Conservation (phyloP, 2,329 filamentous ascomycete species). For the Incumbomyces delicatus region DNA sequence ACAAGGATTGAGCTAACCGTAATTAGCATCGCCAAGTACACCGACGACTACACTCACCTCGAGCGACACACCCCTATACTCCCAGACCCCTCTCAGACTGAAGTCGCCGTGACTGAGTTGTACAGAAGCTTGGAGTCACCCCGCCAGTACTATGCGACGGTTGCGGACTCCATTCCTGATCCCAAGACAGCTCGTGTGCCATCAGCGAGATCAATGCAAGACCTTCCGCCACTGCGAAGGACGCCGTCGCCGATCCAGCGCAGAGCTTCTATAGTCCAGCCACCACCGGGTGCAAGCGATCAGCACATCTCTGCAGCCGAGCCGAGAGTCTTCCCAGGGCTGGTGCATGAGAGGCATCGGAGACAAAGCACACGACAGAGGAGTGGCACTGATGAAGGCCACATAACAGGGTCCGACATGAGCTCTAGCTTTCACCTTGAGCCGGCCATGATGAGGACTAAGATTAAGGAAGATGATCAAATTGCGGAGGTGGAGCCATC, state of each 20-base stretch:
- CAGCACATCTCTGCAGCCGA: conserved; percentile 23
- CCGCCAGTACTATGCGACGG: conserved; percentile 19
- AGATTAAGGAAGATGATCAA: conserved; percentile 11
- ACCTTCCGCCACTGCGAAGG: conserved; percentile 2
- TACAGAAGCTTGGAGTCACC: conserved; percentile 17
- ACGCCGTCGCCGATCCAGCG: conserved; percentile 6
- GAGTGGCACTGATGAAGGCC: conserved; percentile 16
- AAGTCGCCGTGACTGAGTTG: conserved; percentile 14
- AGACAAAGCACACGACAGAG: conserved; percentile 23
- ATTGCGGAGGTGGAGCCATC: conserved; percentile 14
- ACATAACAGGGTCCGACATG: conserved; percentile 16
- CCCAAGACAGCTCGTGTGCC: conserved; percentile 15
- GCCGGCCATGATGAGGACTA: conserved; percentile 18
- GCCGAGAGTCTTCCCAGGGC: conserved; percentile 34
- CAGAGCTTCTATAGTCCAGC: conserved; percentile 15
- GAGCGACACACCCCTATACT: conserved; percentile 19
- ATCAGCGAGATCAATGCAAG: conserved; percentile 10
- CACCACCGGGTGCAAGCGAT: conserved; percentile 7
- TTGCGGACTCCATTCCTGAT: conserved; percentile 17
- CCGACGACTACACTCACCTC: conserved; percentile 19
- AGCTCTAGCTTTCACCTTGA: conserved; percentile 18
- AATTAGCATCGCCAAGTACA: conserved; percentile 18
- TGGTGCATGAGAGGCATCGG: conserved; percentile 27
- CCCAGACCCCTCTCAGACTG: conserved; percentile 13
- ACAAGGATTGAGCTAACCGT: not conserved